Conservation (phyloP, 371 early-diverging fungal species). For the Mucor piriformis region DNA sequence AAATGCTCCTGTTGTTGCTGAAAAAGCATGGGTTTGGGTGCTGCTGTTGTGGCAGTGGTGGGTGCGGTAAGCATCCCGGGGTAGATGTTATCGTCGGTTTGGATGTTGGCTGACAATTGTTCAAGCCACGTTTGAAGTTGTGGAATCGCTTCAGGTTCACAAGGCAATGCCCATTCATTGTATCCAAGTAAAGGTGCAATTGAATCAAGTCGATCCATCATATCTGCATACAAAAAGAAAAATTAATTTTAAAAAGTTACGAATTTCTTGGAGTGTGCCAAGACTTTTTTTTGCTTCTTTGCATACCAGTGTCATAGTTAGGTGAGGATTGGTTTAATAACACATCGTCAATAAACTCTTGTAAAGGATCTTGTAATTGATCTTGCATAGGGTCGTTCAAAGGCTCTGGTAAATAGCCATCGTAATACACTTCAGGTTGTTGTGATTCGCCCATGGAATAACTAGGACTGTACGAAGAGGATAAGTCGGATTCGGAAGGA, state of each 20-base stretch:
- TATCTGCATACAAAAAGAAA: conserved; percentile 36
- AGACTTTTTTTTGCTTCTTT: conserved; percentile 9
- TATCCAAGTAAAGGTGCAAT: conserved; percentile 27
- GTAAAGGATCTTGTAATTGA: conserved; percentile 30
- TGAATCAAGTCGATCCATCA: conserved; percentile 51
- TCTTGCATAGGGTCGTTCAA: not conserved
- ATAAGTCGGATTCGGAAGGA: conserved; percentile 15
- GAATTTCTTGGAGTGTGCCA: conserved; percentile 6
- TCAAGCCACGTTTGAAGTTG: conserved; percentile 54
- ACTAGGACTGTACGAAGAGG: conserved; percentile 20
- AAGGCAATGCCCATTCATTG: conserved; percentile 38
- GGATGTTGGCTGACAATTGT: conserved; percentile 49
- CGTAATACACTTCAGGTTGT: not conserved
- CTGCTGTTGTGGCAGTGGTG: not conserved
- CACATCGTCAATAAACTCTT: conserved; percentile 49
- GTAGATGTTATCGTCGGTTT: conserved; percentile 34
- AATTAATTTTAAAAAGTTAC: not conserved
- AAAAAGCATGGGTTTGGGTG: not conserved
- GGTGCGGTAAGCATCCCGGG: conserved; percentile 9
- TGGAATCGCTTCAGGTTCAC: conserved; percentile 42
- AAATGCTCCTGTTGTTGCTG: not conserved
- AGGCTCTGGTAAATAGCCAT: not conserved
- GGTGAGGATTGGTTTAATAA: conserved; percentile 42
- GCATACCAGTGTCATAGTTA: conserved; percentile 56
- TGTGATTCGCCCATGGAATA: conserved; percentile 11